Conservation (phyloP, 768 basidiomycete genomes). For the Amanita thiersii region DNA sequence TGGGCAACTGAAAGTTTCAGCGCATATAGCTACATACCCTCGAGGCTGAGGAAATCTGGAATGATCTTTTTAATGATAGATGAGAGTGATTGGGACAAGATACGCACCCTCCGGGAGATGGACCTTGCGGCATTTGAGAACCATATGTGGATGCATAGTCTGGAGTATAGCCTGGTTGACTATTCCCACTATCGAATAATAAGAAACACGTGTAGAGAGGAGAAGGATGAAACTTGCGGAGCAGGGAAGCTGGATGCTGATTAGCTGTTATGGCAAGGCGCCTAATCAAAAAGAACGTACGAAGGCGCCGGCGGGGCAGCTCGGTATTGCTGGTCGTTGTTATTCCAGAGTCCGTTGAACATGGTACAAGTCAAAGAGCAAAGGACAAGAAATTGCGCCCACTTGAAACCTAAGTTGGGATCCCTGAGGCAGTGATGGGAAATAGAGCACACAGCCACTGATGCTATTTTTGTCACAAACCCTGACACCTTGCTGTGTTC, state of each 20-base stretch:
- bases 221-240: slow-evolving; percentile 15
- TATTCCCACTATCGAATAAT: slow-evolving; percentile 10
- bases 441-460: no score
- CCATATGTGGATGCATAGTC: slow-evolving; percentile 32
- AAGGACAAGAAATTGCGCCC: background rate
- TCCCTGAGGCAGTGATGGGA: background rate
- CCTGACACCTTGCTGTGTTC: no score
- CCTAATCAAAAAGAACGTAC: background rate
- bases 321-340: slow-evolving; percentile 18
- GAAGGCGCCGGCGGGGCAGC: slow-evolving; percentile 16
- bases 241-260: slow-evolving; percentile 17
- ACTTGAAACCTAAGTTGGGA: background rate
- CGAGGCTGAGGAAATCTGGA: slow-evolving; percentile 1
- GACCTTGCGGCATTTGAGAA: slow-evolving; percentile 10
- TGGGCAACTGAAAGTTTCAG: background rate
- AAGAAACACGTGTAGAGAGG: background rate
- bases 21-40: background rate
- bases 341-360: slow-evolving; percentile 23
- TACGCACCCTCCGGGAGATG: slow-evolving; percentile 10
- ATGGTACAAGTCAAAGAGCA: background rate
- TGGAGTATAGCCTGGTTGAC: slow-evolving; percentile 25
- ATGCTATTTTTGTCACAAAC: no score
- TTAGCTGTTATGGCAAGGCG: background rate
- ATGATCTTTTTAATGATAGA: background rate
- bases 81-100: background rate